Base-by-base conservation (phyloP, 306 rosid species). In the Trifolium pratense region DNA sequence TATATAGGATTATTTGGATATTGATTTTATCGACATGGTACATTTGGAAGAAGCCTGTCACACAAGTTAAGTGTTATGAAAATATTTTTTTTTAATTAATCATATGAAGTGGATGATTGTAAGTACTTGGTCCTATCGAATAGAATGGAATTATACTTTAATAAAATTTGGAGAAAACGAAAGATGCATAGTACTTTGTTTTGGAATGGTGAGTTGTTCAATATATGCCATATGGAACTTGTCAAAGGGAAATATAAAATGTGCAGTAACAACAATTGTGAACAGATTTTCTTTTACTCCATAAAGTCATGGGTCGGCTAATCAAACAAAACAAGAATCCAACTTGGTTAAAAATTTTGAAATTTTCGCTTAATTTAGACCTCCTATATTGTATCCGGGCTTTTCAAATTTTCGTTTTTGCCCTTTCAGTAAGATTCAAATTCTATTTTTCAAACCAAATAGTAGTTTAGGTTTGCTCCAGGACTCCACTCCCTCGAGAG, bases 1-100 rank as follows among this genome's bases (percentile, higher is more conserved):
- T 78, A 74, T 70, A 75, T 75, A 75, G 51, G 66, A 42, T 42
- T 32, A 42, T 26, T 53, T 48, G 7, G 13, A 32, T 36, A 49
- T 78, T 63, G 78, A 20, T 68, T 68, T 53, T 60, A 63, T 69
- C 82, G 79, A 49, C 39, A 36, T 36, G 1, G 39, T 36, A 36
- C 39, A 63, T 40, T 18, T 51, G 59, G 18, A 62, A 45, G 10
- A 62, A 45, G 25, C 25, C 36, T 40, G 11, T 29, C 1, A 29
- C 6, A 3, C 29, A 23, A 34, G 29, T 8, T 37, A 6, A 25
- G 17, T 26, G n/a, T n/a, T 17, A 13, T 4, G 40, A 10, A 34
- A 42, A 13, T 25, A 1, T 4, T 29, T 29, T 29, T 3, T 29
- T 29, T 3, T 29, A 4, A 9, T 72, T 36, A 43, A 56, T 58